Evolutionary conservation across 257 asterid species (phyloP).

Genomic region (Solanum boliviense): DNA sequence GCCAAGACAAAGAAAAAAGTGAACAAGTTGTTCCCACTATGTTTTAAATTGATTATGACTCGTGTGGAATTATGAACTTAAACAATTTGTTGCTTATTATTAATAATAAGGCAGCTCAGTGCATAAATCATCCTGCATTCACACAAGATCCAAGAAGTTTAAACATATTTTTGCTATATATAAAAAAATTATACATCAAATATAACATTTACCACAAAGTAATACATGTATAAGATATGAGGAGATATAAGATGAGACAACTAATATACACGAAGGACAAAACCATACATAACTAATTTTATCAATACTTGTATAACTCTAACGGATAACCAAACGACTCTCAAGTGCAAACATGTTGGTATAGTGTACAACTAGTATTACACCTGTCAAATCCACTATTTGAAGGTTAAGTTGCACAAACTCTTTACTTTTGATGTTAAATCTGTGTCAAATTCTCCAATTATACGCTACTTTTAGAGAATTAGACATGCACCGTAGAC

Average conservation of each 20-base stretch:
- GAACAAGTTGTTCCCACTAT: background rate
- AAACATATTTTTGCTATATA: too few relatives aligned
- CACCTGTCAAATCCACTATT: background rate
- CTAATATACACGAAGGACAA: too few relatives aligned
- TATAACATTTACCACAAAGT: too few relatives aligned
- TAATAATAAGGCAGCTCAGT: background rate
- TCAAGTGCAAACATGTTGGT: background rate
- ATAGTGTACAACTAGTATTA: background rate
- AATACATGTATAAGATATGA: too few relatives aligned
- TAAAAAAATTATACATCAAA: too few relatives aligned
- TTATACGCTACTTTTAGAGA: background rate
- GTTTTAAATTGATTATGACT: background rate
- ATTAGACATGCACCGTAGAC: fast-evolving
- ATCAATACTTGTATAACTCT: background rate
- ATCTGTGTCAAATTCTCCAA: background rate
- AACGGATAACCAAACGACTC: background rate
- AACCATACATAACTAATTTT: too few relatives aligned
- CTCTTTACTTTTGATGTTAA: fast-evolving
- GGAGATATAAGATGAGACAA: too few relatives aligned
- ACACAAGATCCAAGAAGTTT: background rate
- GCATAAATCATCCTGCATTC: background rate
- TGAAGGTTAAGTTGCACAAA: background rate
- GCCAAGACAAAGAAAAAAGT: background rate
- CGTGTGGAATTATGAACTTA: background rate
- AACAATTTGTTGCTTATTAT: background rate